Percentiles rank a stretch among this genome's conserved stretches.
Conservation (phyloP, 805 yeast species). For the Candida sphagnicola region DNA sequence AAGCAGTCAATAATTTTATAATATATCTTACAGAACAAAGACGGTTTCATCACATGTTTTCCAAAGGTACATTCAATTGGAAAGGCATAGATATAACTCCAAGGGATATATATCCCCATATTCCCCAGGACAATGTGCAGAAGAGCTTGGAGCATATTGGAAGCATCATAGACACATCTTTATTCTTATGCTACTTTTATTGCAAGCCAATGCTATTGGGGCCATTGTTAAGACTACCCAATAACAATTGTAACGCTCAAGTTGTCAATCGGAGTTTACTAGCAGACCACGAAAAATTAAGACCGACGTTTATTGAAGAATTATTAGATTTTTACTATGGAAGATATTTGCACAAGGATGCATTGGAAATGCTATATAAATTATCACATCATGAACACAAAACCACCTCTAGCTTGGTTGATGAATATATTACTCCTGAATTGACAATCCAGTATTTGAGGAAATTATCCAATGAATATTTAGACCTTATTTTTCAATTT, state of each 20-base stretch:
- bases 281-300: conserved; percentile 24
- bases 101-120: conserved; percentile 36
- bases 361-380: conserved; percentile 55
- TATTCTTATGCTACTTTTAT: conserved; percentile 71
- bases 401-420: conserved; percentile 18
- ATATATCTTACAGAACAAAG: conserved; percentile 51
- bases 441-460: conserved; percentile 56
- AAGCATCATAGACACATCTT: conserved; percentile 66
- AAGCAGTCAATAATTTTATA: conserved; percentile 39
- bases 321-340: conserved; percentile 73
- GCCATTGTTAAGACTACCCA: conserved; percentile 69
- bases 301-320: conserved; percentile 52
- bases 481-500: conserved; percentile 56
- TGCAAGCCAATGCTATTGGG: conserved; percentile 72
- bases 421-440: conserved; percentile 33
- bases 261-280: conserved; percentile 55
- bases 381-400: conserved; percentile 16
- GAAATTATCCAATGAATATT: conserved; percentile 43
- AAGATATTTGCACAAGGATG: conserved; percentile 58
- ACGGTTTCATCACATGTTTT: conserved; percentile 41
- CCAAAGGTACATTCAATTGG: conserved; percentile 40
- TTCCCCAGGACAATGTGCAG: conserved; percentile 17
- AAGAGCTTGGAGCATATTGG: conserved; percentile 27
- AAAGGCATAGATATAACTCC: conserved; percentile 42
- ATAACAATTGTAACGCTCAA: conserved; percentile 66